Conservation (phyloP, 306 rosid species). For the Vachellia pachyceras region DNA sequence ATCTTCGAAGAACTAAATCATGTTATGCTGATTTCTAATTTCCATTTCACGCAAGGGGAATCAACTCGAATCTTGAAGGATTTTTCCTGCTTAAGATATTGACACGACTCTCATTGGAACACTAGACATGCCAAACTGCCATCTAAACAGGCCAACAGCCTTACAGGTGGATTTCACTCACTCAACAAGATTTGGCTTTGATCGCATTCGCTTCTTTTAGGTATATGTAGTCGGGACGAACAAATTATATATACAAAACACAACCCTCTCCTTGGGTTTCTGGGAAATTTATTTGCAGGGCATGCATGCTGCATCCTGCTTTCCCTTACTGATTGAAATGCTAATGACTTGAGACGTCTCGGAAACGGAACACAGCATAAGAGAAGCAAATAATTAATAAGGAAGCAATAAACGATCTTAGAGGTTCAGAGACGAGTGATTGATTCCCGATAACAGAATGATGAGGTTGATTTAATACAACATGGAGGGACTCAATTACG, state of each 20-base stretch:
- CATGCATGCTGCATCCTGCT: not conserved
- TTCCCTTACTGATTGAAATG: not conserved
- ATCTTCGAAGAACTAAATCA: not conserved
- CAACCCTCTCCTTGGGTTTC: not conserved
- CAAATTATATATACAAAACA: not conserved
- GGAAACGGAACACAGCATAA: not conserved
- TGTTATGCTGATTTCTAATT: no score
- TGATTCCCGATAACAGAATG: constrained; percentile 24
- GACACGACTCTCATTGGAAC: not conserved
- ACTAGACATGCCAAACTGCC: not conserved
- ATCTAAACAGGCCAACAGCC: not conserved
- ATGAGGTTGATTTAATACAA: constrained; percentile 43
- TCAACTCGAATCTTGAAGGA: not conserved
- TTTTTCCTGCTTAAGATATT: not conserved
- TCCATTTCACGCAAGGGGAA: not conserved
- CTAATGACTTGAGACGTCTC: not conserved
- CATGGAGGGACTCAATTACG: constrained; percentile 30
- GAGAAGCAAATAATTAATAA: not conserved
- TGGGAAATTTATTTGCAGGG: not conserved
- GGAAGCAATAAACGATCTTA: not conserved
- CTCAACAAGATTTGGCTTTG: no score
- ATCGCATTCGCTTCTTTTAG: not conserved
- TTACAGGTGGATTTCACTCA: no score
- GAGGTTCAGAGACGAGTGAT: constrained; percentile 24
- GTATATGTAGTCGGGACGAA: not conserved